phyloP scores from a whole-genome alignment of 768 basidiomycete species.

The Trametes coccinea region DNA sequence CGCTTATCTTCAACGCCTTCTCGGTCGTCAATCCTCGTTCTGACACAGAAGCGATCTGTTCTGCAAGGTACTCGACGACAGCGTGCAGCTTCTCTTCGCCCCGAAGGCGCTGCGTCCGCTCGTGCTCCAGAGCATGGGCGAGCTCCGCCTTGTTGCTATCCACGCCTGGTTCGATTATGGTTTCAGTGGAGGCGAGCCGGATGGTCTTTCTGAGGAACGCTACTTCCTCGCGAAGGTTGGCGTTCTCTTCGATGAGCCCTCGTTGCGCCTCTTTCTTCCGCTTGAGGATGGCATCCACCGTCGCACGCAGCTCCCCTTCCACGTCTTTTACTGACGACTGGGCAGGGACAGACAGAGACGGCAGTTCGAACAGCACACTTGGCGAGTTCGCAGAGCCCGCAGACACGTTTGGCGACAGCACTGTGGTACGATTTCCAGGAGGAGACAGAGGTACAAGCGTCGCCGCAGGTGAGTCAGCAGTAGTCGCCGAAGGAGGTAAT shows the following conservation, averaged over 20 bases:
- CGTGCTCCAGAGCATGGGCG: conserved; percentile 10
- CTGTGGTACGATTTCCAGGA: too few species aligned
- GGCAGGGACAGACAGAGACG: too few species aligned
- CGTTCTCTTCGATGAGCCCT: conserved; percentile 11
- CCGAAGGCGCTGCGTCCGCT: conserved; percentile 7
- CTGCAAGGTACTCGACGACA: conserved; percentile 15
- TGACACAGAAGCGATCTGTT: conserved; percentile 12
- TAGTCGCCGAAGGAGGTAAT: too few species aligned
- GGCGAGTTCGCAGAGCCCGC: too few species aligned
- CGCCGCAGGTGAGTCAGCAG: too few species aligned
- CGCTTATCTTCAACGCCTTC: conserved; percentile 14
- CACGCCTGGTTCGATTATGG: background rate
- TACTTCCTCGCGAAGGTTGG: conserved; percentile 10
- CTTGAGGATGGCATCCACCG: conserved; percentile 11
- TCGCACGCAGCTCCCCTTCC: conserved; percentile 11
- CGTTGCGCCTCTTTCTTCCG: conserved; percentile 8
- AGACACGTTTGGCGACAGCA: too few species aligned
- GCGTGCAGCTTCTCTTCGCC: conserved; percentile 10
- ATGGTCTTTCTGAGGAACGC: conserved; percentile 9
- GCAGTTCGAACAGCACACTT: too few species aligned
- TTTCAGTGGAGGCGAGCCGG: background rate
- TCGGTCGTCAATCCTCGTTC: conserved; percentile 6
- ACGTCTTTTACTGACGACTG: background rate
- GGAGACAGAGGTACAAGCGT: too few species aligned
- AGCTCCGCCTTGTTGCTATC: background rate